phyloP scores from a whole-genome alignment of 2,329 filamentous ascomycete genomes.

The Xylariaceae sp. region DNA sequence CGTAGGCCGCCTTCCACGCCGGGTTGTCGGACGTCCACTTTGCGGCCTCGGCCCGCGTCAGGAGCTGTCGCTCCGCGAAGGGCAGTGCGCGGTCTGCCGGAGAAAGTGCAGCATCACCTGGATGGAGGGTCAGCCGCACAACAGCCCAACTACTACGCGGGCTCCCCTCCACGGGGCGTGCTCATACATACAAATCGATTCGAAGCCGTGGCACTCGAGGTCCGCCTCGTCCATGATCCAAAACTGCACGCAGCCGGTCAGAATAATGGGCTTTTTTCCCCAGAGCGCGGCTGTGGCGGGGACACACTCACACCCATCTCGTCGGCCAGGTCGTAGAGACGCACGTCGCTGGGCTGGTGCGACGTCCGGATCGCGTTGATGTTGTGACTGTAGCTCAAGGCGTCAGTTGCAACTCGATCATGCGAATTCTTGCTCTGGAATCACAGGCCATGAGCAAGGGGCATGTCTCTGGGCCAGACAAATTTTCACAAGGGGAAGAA shows the following conservation, averaged over 20 bases:
- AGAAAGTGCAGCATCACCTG: slow-evolving; percentile 23
- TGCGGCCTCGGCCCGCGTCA: slow-evolving; percentile 28
- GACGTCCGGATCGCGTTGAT: slow-evolving; percentile 55
- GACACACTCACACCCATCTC: slow-evolving; percentile 33
- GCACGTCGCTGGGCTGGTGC: slow-evolving; percentile 49
- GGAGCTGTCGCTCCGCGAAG: slow-evolving; percentile 23
- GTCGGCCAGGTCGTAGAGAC: slow-evolving; percentile 46
- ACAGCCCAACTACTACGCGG: no score
- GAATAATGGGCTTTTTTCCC: neutral
- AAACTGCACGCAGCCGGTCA: slow-evolving; percentile 31
- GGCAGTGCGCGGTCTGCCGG: slow-evolving; percentile 19
- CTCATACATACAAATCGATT: slow-evolving; percentile 13
- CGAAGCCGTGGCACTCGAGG: slow-evolving; percentile 33
- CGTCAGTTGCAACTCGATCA: no score
- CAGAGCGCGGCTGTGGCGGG: slow-evolving; percentile 21
- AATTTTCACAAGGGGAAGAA: no score
- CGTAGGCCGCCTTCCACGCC: slow-evolving; percentile 51
- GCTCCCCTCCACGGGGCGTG: no score
- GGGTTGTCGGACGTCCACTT: slow-evolving; percentile 49
- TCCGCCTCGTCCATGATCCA: slow-evolving; percentile 46
- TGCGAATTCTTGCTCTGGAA: no score
- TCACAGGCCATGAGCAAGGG: no score
- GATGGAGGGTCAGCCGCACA: no score
- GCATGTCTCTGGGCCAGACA: no score
- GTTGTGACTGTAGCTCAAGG: no score